phyloP scores from a whole-genome alignment of 306 rosid genomes.

The Potentilla sterilis region DNA sequence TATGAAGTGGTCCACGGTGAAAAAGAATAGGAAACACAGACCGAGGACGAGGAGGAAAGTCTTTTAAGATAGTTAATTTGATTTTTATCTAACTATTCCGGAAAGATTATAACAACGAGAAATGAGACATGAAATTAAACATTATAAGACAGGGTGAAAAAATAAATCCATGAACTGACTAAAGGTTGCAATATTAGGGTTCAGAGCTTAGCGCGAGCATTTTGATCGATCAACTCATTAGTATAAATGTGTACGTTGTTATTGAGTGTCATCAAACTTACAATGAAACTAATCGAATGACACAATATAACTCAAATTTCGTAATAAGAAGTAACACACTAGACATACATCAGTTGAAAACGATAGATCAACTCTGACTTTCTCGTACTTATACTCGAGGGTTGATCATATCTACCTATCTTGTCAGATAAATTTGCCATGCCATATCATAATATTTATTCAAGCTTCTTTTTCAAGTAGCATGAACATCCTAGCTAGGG shows the following conservation, averaged over 20 bases:
- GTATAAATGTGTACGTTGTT: no score
- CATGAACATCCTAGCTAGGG: neutral
- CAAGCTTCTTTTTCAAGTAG: neutral
- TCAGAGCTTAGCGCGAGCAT: no score
- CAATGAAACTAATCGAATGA: no score
- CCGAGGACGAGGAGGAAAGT: constrained; percentile 1
- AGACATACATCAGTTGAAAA: no score
- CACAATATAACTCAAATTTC: no score
- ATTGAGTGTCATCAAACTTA: no score
- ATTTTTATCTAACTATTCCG: no score
- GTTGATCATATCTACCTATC: neutral
- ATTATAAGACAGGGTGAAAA: neutral
- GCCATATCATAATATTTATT: neutral
- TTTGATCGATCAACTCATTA: no score
- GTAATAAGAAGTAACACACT: no score
- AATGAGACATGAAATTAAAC: neutral
- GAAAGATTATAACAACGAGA: neutral
- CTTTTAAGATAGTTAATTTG: constrained; percentile 10
- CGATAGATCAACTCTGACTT: neutral
- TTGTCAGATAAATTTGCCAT: neutral
- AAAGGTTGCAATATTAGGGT: neutral
- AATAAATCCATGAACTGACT: neutral
- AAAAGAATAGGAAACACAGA: neutral
- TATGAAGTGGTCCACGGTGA: constrained; percentile 14
- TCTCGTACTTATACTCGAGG: neutral